These are phyloP conservation scores for Herpetomonas tarakana DNA, from an alignment of 208 protist genomes.

Conservation along the genomic window DNA sequence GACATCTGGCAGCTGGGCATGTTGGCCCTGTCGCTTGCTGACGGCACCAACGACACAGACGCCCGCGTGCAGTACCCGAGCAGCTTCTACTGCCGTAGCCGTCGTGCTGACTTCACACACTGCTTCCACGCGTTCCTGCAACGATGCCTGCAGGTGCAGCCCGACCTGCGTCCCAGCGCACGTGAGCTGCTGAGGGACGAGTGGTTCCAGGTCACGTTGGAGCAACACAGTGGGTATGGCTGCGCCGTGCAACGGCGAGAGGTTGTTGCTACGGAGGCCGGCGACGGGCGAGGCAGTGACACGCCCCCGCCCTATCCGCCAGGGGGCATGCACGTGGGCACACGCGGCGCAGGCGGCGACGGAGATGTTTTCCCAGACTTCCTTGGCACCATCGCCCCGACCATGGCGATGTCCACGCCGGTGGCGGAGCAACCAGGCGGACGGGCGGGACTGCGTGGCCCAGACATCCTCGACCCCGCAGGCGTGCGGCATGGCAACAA, in stretches of 20 bases:
- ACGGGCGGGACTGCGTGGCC: constrained; percentile 6
- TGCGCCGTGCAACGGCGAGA: background rate
- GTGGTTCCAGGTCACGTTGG: constrained; percentile 66
- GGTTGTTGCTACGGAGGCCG: too few relatives aligned
- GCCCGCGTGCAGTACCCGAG: constrained; percentile 43
- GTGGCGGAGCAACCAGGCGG: constrained; percentile 9
- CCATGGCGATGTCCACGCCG: constrained; percentile 16
- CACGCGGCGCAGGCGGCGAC: background rate
- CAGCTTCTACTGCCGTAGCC: constrained; percentile 26
- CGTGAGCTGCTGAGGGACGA: constrained; percentile 65
- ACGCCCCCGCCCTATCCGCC: background rate
- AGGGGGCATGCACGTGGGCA: background rate
- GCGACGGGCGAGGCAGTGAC: too few relatives aligned
- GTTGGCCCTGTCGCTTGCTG: constrained; percentile 63
- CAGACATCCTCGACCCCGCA: background rate
- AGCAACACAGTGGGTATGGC: constrained; percentile 13
- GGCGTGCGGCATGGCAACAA: background rate
- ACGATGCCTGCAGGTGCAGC: constrained; percentile 38
- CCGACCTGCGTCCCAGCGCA: constrained; percentile 44
- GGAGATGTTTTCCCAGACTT: constrained; percentile 1
- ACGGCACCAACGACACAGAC: constrained; percentile 37
- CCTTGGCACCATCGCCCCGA: constrained; percentile 12
- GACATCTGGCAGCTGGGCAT: constrained; percentile 81
- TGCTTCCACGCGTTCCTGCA: constrained; percentile 60
- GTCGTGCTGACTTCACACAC: constrained; percentile 3